These are phyloP conservation scores for Stephanodiscus triporus DNA, from an alignment of 108 stramenopile genomes.

Conservation along the genomic window DNA sequence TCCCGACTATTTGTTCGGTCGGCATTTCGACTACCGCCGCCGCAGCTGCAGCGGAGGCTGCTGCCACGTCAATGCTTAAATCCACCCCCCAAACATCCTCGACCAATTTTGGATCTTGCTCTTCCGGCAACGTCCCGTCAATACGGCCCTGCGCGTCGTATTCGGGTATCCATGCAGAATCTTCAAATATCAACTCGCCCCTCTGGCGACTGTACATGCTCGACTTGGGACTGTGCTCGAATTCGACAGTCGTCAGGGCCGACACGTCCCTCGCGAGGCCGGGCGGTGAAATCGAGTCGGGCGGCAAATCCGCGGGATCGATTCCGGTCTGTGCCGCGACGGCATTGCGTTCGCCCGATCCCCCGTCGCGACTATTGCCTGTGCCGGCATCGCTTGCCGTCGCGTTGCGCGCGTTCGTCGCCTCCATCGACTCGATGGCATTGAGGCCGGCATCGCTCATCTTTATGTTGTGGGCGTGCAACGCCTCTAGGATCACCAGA, in stretches of 20 bases:
- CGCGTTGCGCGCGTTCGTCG: constrained; percentile 5
- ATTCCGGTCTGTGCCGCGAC: background rate
- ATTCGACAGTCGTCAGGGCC: constrained; percentile 1
- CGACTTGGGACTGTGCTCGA: constrained; percentile 9
- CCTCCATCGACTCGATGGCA: constrained; percentile 3
- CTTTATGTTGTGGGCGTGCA: constrained; percentile 11
- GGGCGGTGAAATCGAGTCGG: constrained; percentile 4
- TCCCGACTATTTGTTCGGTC: background rate
- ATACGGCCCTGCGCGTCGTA: constrained; percentile 42
- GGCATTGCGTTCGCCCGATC: constrained; percentile 8
- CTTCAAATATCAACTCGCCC: constrained; percentile 34
- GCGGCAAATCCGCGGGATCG: background rate
- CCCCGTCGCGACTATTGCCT: background rate
- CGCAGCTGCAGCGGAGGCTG: background rate
- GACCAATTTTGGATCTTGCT: constrained; percentile 24
- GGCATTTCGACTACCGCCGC: background rate
- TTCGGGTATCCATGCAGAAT: constrained; percentile 36
- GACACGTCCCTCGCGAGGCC: background rate
- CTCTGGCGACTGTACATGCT: constrained; percentile 17
- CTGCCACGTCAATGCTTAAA: background rate
- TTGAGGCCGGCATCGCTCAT: background rate
- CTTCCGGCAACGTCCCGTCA: constrained; percentile 41
- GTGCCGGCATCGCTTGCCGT: background rate
- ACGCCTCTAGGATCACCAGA: constrained; percentile 30
- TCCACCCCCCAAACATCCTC: constrained; percentile 18